Evolutionary conservation across 1,284 basidiomycete species (phyloP), one percentile per base, ranked within the genome.

Genomic region (Sporisorium reilianum): DNA sequence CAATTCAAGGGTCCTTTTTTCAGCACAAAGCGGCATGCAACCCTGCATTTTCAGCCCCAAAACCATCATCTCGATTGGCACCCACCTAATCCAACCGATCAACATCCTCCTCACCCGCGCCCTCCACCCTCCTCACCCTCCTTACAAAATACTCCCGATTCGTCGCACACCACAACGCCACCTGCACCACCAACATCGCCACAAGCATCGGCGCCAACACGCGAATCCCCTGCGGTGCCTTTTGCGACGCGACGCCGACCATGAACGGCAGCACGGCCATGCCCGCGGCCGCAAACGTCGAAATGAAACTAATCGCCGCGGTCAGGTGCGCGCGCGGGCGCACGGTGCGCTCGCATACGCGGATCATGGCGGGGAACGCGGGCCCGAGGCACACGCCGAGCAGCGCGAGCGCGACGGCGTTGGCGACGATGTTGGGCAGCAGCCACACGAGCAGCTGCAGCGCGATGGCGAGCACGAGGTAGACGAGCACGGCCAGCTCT

Each of bases 391-490:
- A 68, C 25, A 80, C 34, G 25, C 78, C 78, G 28, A 70, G 59
- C 38, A 80, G 20, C 1, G 78, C 76, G 11, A 77, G 30, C 2
- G 76, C 57, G 2, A 80, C 73, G 8, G 68, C 78, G 23, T 73
- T 78, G 22, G 73, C 68, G 11, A 78, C 55, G 12, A 80, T 50
- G 52, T 69, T 64, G 42, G 78, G 78, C 9, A 80, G 57, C 12
- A 76, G 30, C 78, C 78, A 80, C 3, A 78, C 57, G 10, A 80
- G 36, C 12, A 78, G 49, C 40, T 80, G 72, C 16, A 80, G 36
- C 4, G 56, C 73, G 28, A 80, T 50, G n/a, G 75, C 64, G 32
- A 45, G 46, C 5, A 55, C 14, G 6, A 80, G 52, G 55, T 80
- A 80, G 63, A 76, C 42, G 5, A 76, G 16, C 22, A 62, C 55